Base-by-base conservation (phyloP, 164 flowering plant species). In the Umbellularia californica region DNA sequence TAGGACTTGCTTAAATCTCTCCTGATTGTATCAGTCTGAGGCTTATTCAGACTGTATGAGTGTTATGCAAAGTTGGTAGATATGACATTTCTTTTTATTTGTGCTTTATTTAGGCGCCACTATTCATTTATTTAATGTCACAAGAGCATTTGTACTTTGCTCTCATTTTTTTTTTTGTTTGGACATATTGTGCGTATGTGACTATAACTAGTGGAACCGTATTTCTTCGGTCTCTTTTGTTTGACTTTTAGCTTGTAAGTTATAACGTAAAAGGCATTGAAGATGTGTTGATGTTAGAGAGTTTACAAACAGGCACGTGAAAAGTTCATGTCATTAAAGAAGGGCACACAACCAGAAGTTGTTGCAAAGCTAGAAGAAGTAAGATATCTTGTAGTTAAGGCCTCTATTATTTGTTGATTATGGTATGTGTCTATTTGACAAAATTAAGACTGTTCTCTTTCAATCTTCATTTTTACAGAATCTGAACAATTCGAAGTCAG, bases 351-450 rank as follows among this genome's bases (percentile, higher is more conserved):
- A 15, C 90, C 81, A 67, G 99, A 95, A 52, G 81, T 93, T 81
- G 90, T 90, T 85, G 87, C 90, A 70, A 94, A 84, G 71, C 79
- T 90, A 52, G 99, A 95, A 86, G 99, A 95, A 90, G 99, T 92
- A 82, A 68, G 76, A 50, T 70, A 35, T 79, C 52, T 50, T 77
- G 17, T 27, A 1, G 9, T 63, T 17, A 10, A 33, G 15, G 20
- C 22, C 33, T 17, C 10, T 52, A 14, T 72, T 41, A 41, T 41
- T 41, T 41, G 58, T 72, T 47, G 60, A 72, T 27, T 50, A 65
- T 27, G 10, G 10, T 15, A 19, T 25, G 3, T 50, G 14, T 6
- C 35, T 14, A 30, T 25, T 22, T 70, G 72, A 11, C 69, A 50
- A 65, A 27, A 20, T 73, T 50, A 35, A 65, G 24, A n/a, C 25